These are phyloP conservation scores for Phlegmacium glaucopus DNA, from an alignment of 768 basidiomycete species.

Conservation along the genomic window DNA sequence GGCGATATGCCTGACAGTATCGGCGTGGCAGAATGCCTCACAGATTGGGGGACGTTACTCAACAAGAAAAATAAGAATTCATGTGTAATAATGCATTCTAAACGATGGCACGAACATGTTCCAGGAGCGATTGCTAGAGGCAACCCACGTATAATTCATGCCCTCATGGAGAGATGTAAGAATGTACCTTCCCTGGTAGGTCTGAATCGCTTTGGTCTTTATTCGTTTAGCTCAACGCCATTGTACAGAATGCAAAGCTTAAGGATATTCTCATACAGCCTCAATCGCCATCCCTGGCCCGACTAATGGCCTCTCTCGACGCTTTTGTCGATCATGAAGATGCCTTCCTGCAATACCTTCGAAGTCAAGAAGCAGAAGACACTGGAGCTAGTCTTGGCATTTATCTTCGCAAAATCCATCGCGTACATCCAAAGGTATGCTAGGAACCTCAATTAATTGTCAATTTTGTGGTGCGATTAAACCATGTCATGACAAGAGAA, in stretches of 20 bases:
- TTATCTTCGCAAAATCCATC: conserved; percentile 23
- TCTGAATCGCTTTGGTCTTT: not conserved
- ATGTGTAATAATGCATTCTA: conserved; percentile 36
- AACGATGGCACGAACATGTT: conserved; percentile 29
- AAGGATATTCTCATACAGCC: conserved; percentile 22
- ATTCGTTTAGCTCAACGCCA: not conserved
- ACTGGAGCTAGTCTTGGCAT: conserved; percentile 24
- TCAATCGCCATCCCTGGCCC: conserved; percentile 32
- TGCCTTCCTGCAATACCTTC: conserved; percentile 31
- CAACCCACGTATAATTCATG: conserved; percentile 29
- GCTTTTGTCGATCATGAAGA: conserved; percentile 38
- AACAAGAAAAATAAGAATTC: conserved; percentile 30
- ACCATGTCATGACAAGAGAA: conserved; percentile 21
- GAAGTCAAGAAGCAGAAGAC: conserved; percentile 18
- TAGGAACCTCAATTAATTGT: no score
- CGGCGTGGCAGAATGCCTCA: conserved; percentile 28
- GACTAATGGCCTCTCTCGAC: conserved; percentile 35
- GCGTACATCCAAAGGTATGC: conserved; percentile 32
- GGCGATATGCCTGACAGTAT: conserved; percentile 32
- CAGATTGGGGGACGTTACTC: conserved; percentile 35
- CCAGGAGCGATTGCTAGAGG: conserved; percentile 30
- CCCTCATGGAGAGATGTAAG: conserved; percentile 32
- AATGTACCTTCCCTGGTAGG: conserved; percentile 25
- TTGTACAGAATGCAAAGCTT: conserved; percentile 21
- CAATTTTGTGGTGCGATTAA: no score